Conservation (phyloP, 176 grass and related monocot species). For the Melocanna baccifera region DNA sequence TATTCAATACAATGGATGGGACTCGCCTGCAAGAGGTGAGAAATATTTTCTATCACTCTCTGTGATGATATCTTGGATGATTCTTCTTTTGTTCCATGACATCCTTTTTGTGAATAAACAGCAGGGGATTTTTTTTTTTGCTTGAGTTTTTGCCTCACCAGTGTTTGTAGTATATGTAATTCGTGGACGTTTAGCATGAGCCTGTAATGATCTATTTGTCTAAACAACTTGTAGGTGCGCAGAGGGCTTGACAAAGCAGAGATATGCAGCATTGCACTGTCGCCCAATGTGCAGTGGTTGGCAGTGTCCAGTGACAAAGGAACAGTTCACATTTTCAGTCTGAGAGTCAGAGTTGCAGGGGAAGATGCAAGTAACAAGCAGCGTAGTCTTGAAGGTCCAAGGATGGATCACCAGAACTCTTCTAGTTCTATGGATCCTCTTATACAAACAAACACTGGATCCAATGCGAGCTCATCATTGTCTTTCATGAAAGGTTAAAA, state of each 20-base stretch:
- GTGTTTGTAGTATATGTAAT: neutral
- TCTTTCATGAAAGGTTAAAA: slow-evolving; percentile 79
- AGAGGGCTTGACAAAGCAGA: slow-evolving; percentile 87
- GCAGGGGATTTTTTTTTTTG: neutral
- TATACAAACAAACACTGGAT: slow-evolving; percentile 64
- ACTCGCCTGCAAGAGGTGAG: slow-evolving; percentile 86
- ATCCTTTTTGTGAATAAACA: neutral
- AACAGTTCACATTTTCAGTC: slow-evolving; percentile 81
- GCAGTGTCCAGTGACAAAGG: slow-evolving; percentile 91
- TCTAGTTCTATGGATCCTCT: slow-evolving; percentile 66
- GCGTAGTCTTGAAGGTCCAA: slow-evolving; percentile 47
- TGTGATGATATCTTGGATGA: neutral
- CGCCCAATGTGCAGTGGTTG: slow-evolving; percentile 83
- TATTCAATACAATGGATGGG: slow-evolving; percentile 95
- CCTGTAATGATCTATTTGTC: slow-evolving; percentile 8
- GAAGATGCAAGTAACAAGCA: slow-evolving; percentile 60
- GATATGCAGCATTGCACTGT: slow-evolving; percentile 83
- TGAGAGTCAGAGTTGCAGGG: slow-evolving; percentile 77
- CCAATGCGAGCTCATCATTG: slow-evolving; percentile 76
- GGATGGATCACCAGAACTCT: slow-evolving; percentile 67
- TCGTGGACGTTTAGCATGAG: neutral
- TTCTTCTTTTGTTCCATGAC: neutral
- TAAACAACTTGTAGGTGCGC: slow-evolving; percentile 59
- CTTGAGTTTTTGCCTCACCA: neutral
- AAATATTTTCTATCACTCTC: neutral